Conservation (phyloP, 2,329 filamentous ascomycete species). For the Epicoccum sorghinum region DNA sequence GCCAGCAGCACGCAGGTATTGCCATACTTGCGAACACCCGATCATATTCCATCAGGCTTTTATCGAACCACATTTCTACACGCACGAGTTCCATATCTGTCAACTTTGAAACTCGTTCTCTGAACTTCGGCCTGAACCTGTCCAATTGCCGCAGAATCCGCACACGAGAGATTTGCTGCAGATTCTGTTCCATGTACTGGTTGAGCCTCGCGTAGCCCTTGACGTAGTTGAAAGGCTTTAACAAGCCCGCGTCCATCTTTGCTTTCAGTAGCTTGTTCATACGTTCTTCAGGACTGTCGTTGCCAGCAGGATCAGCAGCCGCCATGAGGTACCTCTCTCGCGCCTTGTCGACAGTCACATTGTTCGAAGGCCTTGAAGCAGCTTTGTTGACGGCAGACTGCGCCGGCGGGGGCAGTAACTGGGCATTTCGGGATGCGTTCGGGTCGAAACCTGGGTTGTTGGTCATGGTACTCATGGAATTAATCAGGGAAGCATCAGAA, state of each 20-base stretch:
- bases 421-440: constrained; percentile 55
- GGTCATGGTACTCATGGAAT: constrained; percentile 50
- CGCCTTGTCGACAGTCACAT: constrained; percentile 70
- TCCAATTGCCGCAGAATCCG: constrained; percentile 92
- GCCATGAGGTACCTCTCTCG: constrained; percentile 94
- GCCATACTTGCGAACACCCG: constrained; percentile 99
- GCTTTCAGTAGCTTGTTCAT: constrained; percentile 94
- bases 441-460: constrained; percentile 39
- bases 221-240: constrained; percentile 98
- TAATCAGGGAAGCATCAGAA: constrained; percentile 62
- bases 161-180: constrained; percentile 80
- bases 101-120: constrained; percentile 89
- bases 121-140: constrained; percentile 92
- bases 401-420: constrained; percentile 50
- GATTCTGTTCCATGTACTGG: constrained; percentile 88
- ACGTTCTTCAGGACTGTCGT: constrained; percentile 85
- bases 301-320: constrained; percentile 87
- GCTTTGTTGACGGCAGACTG: constrained; percentile 57
- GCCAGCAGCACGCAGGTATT: constrained; percentile 96
- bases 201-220: constrained; percentile 91
- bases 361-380: constrained; percentile 66
- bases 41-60: constrained; percentile 95
- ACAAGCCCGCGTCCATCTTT: constrained; percentile 92
- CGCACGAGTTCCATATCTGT: constrained; percentile 94
- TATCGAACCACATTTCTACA: constrained; percentile 99